Conservation (phyloP, 805 yeast species). For the Isabelozyma gotoi region DNA sequence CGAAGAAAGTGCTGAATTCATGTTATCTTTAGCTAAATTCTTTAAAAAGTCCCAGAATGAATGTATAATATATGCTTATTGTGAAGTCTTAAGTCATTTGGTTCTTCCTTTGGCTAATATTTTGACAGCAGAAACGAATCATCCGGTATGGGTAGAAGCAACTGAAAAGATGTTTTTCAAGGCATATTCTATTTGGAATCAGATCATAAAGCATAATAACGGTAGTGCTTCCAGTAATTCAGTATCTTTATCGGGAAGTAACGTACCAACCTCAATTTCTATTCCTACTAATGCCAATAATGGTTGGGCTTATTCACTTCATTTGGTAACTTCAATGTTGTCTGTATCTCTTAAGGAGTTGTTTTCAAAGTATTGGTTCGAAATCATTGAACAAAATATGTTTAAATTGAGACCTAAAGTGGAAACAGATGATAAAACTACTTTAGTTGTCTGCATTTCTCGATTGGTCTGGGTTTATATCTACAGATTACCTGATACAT, state of each 20-base stretch:
- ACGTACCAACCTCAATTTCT: background rate
- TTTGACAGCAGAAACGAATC: conserved; percentile 91
- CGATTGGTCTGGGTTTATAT: conserved; percentile 88
- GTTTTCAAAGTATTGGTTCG: conserved; percentile 72
- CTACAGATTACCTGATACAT: conserved; percentile 81
- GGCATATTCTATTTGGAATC: conserved; percentile 44
- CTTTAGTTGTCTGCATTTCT: conserved; percentile 63
- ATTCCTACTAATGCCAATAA: conserved; percentile 10
- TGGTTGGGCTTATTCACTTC: conserved; percentile 68
- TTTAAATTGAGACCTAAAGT: conserved; percentile 63
- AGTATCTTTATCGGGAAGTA: background rate
- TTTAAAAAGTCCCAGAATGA: conserved; percentile 65
- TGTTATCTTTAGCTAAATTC: conserved; percentile 83
- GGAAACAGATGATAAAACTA: conserved; percentile 49
- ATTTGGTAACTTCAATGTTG: conserved; percentile 68
- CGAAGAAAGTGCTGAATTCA: conserved; percentile 91
- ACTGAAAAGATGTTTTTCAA: conserved; percentile 59
- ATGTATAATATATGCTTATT: conserved; percentile 71
- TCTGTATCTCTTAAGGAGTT: conserved; percentile 79
- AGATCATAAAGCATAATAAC: conserved; percentile 24
- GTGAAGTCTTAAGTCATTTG: conserved; percentile 76
- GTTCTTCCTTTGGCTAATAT: conserved; percentile 80
- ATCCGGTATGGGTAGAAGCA: conserved; percentile 92
- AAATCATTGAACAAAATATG: conserved; percentile 61
- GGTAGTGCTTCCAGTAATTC: conserved; percentile 1